These are phyloP conservation scores for Psilocybe subaeruginosa DNA, from an alignment of 768 basidiomycete genomes.

Conservation along the genomic window DNA sequence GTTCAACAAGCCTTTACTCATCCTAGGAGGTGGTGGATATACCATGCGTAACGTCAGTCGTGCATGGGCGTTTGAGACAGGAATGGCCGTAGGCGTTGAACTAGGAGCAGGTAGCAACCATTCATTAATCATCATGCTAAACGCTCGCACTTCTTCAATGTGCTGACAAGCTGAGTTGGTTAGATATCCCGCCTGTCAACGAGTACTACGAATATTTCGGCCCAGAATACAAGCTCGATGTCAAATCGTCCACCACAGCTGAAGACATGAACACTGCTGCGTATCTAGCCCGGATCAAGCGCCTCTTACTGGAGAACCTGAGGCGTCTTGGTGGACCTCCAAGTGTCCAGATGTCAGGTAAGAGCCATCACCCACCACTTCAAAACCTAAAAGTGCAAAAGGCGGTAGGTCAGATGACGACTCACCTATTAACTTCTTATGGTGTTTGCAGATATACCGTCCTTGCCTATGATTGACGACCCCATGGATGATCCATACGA, in stretches of 20 bases:
- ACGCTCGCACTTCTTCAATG: too few relatives aligned
- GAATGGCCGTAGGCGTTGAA: conserved; percentile 94
- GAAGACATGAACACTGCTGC: conserved; percentile 93
- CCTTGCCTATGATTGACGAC: conserved; percentile 76
- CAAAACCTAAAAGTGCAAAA: too few relatives aligned
- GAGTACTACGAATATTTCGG: conserved; percentile 99
- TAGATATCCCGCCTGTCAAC: conserved; percentile 90
- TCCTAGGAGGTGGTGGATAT: conserved; percentile 97
- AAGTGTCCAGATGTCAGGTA: conserved; percentile 89
- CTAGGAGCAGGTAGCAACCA: conserved; percentile 67
- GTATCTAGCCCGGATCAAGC: conserved; percentile 91
- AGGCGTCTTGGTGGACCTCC: conserved; percentile 87
- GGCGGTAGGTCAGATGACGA: too few relatives aligned
- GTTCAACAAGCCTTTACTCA: conserved; percentile 88
- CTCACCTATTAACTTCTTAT: too few relatives aligned
- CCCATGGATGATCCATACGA: conserved; percentile 78
- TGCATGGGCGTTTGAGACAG: conserved; percentile 98
- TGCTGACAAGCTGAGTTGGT: not conserved
- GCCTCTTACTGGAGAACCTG: conserved; percentile 90
- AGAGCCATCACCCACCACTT: conserved; percentile 16
- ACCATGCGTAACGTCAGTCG: conserved; percentile 98
- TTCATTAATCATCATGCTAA: not conserved
- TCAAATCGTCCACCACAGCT: conserved; percentile 83
- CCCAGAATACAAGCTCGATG: conserved; percentile 94
- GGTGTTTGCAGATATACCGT: conserved; percentile 71